Base-by-base conservation (phyloP, 768 basidiomycete genomes). In the Punctularia strigosozonata region DNA sequence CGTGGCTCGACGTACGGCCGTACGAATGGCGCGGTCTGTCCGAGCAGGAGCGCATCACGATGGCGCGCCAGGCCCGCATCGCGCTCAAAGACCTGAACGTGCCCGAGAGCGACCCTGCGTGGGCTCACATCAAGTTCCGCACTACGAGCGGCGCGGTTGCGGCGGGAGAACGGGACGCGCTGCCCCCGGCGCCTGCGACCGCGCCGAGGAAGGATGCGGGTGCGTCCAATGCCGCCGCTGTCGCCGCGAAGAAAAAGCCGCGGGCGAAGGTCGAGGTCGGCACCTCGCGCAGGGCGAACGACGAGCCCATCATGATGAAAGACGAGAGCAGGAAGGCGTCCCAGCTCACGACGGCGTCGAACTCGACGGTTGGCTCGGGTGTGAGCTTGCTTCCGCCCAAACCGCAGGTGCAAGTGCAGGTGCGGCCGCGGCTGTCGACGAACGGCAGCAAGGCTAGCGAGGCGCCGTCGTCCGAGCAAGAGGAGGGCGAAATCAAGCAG, bases 1-100 rank as follows among this genome's bases (percentile, higher is more conserved):
- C 71, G 3, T 86, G 82, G 81, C 63, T 63, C 24, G 76, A 85
- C 49, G 76, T 84, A 19, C 74, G 79, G 5, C 83, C 83, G 0
- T 75, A 66, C 41, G 77, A 75, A 44, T 80, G 71, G 66, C 59
- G 65, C 1, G 61, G 60, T 21, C 60, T 80, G 20, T 59, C 61
- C 3, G 68, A 71, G 21, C 36, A 58, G 2, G 71, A 76, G 32
- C 66, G 71, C 4, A 59, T 57, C 6, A 48, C 43, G n/a, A 59
- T 84, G 53, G 65, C 72, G 6, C 66, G 71, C 28, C 60, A 64
- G 21, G 78, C 73, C 1, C 66, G 76, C 33, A 44, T 58, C 13
- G 67, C 59, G 1, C 65, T 80, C 48, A 59, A 56, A 24, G 53
- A 51, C 21, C 58, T 82, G 38, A 66, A 66, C 19, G 72, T 83